A percentile compares a stretch with the other conserved stretches of the same genome.
Evolutionary conservation across 1,284 basidiomycete genomes (phyloP).

Genomic region (Sanghuangporus baumii): DNA sequence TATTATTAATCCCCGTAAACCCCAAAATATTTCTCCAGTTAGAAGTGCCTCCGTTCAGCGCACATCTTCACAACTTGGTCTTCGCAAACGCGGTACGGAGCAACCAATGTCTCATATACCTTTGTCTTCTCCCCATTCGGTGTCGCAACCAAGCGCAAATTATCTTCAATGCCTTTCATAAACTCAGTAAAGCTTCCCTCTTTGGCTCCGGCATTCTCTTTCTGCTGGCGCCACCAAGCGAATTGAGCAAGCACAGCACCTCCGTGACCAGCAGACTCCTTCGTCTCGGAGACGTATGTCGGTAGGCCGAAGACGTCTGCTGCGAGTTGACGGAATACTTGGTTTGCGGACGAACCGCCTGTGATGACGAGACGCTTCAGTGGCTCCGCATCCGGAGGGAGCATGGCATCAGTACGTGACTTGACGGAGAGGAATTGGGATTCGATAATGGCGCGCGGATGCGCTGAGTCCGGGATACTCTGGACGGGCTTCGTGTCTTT

Average conservation of each 20-base stretch:
- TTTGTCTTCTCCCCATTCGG: conserved; percentile 39
- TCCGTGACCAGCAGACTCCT: conserved; percentile 67
- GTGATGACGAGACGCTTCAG: conserved; percentile 72
- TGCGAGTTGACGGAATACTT: conserved; percentile 67
- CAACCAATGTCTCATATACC: conserved; percentile 32
- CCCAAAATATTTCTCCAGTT: not conserved
- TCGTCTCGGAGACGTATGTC: conserved; percentile 58
- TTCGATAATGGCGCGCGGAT: conserved; percentile 81
- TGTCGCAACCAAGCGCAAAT: conserved; percentile 49
- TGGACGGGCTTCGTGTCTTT: conserved; percentile 28
- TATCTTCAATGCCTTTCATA: conserved; percentile 38
- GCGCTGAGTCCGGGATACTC: conserved; percentile 41
- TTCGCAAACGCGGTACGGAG: conserved; percentile 36
- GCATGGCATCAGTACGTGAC: conserved; percentile 61
- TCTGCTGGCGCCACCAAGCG: conserved; percentile 54
- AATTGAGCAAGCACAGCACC: conserved; percentile 66
- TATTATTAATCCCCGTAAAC: not conserved
- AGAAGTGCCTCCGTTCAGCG: not conserved
- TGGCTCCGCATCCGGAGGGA: conserved; percentile 51
- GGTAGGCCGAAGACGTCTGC: conserved; percentile 77
- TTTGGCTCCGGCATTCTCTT: conserved; percentile 30
- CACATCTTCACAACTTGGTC: conserved; percentile 29
- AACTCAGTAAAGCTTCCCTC: conserved; percentile 60
- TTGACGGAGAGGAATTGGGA: conserved; percentile 81
- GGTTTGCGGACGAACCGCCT: conserved; percentile 77